Percentiles rank a stretch among this genome's conserved stretches.
These are phyloP conservation scores for Cladosporium sp. DNA, from an alignment of 2,329 filamentous ascomycete species.

Conservation along the genomic window DNA sequence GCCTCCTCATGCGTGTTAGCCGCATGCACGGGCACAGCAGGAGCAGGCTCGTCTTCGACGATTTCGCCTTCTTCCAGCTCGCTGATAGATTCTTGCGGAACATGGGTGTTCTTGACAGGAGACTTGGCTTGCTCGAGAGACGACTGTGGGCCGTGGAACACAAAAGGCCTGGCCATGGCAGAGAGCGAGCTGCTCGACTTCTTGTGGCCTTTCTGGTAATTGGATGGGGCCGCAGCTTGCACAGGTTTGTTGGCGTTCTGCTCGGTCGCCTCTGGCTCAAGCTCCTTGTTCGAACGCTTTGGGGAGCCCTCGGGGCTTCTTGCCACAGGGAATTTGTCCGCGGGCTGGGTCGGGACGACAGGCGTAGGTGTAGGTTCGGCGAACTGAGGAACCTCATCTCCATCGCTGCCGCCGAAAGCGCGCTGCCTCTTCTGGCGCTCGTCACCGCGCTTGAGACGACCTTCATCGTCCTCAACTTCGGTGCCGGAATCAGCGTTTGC, in stretches of 20 bases:
- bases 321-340: conserved; percentile 17
- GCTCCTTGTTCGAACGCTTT: conserved; percentile 10
- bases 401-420: conserved; percentile 56
- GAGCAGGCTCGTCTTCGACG: conserved; percentile 19
- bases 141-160: conserved; percentile 26
- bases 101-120: neutral
- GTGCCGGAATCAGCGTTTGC: conserved; percentile 21
- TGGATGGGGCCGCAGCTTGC: neutral
- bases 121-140: conserved; percentile 3
- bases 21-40: neutral
- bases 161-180: conserved; percentile 65
- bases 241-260: neutral
- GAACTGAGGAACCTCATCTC: conserved; percentile 69
- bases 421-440: conserved; percentile 70
- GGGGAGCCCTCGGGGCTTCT: conserved; percentile 11
- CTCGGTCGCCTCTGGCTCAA: conserved; percentile 12
- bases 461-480: conserved; percentile 51
- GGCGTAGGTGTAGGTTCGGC: conserved; percentile 44
- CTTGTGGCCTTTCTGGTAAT: conserved; percentile 8
- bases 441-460: conserved; percentile 56
- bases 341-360: conserved; percentile 17
- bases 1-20: neutral
- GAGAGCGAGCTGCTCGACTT: conserved; percentile 51
- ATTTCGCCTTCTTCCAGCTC: conserved; percentile 31
- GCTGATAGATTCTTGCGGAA: conserved; percentile 21